These are phyloP conservation scores for Phyllostachys edulis DNA, from an alignment of 176 grass and related monocot species.

Conservation along the genomic window DNA sequence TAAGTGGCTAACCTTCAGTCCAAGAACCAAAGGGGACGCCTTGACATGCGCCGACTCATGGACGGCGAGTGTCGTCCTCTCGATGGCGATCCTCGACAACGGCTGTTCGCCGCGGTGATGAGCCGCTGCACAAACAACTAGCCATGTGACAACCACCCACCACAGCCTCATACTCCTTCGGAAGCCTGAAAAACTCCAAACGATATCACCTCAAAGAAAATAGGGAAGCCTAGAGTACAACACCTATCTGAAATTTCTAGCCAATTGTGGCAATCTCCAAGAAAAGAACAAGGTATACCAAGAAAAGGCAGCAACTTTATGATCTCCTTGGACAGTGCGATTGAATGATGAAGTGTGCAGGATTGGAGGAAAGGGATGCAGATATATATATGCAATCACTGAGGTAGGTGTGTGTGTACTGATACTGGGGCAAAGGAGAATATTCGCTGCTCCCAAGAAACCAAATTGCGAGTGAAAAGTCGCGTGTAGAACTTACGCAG, in stretches of 20 bases:
- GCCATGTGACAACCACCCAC: conserved; percentile 20
- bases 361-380: not conserved
- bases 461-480: not conserved
- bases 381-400: conserved; percentile 8
- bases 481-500: not conserved
- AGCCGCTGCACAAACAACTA: conserved; percentile 7
- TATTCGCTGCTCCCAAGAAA: conserved; percentile 1
- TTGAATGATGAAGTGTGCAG: not conserved
- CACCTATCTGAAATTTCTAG: not conserved
- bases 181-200: conserved; percentile 1
- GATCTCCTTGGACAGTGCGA: not conserved
- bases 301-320: not conserved
- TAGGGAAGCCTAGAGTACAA: not conserved
- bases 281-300: not conserved
- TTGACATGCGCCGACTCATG: conserved; percentile 42
- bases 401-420: not conserved
- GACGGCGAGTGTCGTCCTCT: conserved; percentile 36
- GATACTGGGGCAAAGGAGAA: not conserved
- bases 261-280: not conserved
- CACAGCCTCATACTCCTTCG: not conserved
- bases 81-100: conserved; percentile 54
- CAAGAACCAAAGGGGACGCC: conserved; percentile 59
- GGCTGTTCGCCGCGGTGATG: conserved; percentile 45
- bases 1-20: conserved; percentile 42
- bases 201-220: not conserved